These are phyloP conservation scores for Fusarium luffae DNA, from an alignment of 2,329 filamentous ascomycete genomes.

Conservation along the genomic window DNA sequence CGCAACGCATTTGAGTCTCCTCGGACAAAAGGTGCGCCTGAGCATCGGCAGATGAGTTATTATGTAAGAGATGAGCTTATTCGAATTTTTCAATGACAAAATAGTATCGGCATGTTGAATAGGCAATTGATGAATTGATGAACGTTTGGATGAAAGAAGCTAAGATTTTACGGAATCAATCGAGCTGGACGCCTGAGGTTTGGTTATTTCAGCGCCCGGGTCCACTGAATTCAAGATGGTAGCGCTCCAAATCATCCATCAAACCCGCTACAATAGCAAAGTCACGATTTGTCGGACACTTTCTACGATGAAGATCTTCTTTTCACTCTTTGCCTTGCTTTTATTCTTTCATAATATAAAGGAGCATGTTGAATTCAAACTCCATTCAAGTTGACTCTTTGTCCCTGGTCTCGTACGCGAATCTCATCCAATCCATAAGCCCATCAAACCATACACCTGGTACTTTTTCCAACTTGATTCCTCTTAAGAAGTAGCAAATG, in stretches of 20 bases:
- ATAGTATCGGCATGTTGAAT: neutral
- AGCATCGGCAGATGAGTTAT: constrained; percentile 37
- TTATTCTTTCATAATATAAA: neutral
- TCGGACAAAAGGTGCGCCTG: constrained; percentile 36
- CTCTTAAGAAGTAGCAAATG: constrained; percentile 56
- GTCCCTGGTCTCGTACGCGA: neutral
- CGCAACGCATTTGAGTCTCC: constrained; percentile 32
- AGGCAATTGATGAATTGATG: neutral
- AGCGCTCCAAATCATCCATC: neutral
- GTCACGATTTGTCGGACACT: neutral
- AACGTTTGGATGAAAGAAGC: neutral
- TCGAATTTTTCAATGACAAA: neutral
- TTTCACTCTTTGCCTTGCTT: neutral
- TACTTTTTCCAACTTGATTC: too few relatives aligned
- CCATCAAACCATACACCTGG: constrained; percentile 1
- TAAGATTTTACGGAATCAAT: constrained; percentile 11
- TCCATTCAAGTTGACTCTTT: constrained; percentile 21
- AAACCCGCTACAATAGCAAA: neutral
- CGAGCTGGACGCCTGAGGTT: constrained; percentile 9
- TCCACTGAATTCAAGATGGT: constrained; percentile 5
- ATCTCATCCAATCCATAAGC: neutral
- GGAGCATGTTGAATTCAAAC: constrained; percentile 42
- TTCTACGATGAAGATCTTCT: neutral
- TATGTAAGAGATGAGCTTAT: neutral
- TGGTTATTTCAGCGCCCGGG: constrained; percentile 4